Evolutionary conservation across 805 yeast genomes (phyloP), one percentile per base, ranked within the genome.

Genomic region (Metschnikowia dekortorum): DNA sequence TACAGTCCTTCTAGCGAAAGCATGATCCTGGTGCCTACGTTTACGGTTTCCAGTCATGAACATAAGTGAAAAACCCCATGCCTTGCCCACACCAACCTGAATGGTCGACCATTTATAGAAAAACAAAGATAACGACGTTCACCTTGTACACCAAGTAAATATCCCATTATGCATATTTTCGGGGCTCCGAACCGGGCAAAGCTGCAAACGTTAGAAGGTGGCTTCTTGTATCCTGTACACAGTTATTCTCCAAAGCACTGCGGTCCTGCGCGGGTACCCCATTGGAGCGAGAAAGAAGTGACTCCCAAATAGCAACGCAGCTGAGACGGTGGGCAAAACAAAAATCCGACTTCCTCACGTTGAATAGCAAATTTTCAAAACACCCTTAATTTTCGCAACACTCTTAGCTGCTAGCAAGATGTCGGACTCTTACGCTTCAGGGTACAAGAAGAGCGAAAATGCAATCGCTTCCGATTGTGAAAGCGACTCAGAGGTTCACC

Each of bases 391-490:
- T 8, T 39, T 4, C 29, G 6, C n/a, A 13, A 26, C 8, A 26
- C 13, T 22, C 14, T 6, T 22, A 26, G 13, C 11, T 1, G 22
- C n/a, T 42, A 32, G 38, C 46, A 37, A 6, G 22, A 59, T 61
- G 65, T 55, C 63, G n/a, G 42, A 36, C 11, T 41, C 53, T 11
- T 54, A 53, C 47, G 44, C 61, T 10, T 52, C 66, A 13, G 63
- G 62, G 38, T 59, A 51, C 46, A 66, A 56, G 51, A 48, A 39
- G 13, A 51, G 63, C 58, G 73, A 70, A 37, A 59, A 66, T 13
- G 75, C 75, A 22, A 60, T 70, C 40, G 67, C 62, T 14, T 70
- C 75, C 2, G 75, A 70, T 54, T 62, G 66, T 18, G 75, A 70
- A 34, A 57, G 63, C 45, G 73, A 68, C 50, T 62, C 58, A 28